phyloP scores from a whole-genome alignment of 768 basidiomycete genomes.

The Phanerochaete sordida region DNA sequence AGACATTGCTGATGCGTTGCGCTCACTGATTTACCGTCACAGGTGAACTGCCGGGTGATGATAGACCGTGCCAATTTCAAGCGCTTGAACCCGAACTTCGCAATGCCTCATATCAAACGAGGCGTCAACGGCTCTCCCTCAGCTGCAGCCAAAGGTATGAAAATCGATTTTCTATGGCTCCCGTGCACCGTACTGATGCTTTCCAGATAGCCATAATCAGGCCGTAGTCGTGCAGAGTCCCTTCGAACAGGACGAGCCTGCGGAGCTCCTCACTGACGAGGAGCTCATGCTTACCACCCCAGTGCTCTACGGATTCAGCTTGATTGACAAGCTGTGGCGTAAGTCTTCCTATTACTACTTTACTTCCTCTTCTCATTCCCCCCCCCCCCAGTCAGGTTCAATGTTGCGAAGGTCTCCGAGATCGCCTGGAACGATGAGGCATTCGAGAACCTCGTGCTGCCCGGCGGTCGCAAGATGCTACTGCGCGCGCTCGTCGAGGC shows the following conservation, averaged over 20 bases:
- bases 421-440: constrained; percentile 38
- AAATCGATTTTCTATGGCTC: constrained; percentile 19
- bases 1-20: neutral
- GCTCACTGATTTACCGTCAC: neutral
- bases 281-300: constrained; percentile 54
- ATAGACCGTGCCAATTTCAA: constrained; percentile 60
- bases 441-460: constrained; percentile 30
- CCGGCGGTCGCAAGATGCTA: constrained; percentile 24
- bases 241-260: neutral
- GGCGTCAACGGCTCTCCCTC: constrained; percentile 24
- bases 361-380: neutral
- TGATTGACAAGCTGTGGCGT: constrained; percentile 59
- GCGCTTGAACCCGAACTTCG: constrained; percentile 6
- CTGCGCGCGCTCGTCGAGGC: constrained; percentile 28
- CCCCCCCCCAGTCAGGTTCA: constrained; percentile 49
- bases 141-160: constrained; percentile 24
- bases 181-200: constrained; percentile 19
- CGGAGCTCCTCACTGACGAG: constrained; percentile 44
- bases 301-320: constrained; percentile 59
- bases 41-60: constrained; percentile 62
- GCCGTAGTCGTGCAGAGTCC: neutral
- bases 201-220: constrained; percentile 22
- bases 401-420: constrained; percentile 48
- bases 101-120: constrained; percentile 6
- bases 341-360: constrained; percentile 21